Evolutionary conservation across 2,329 filamentous ascomycete species (phyloP).

Genomic region (Exutisphaerella laricina): DNA sequence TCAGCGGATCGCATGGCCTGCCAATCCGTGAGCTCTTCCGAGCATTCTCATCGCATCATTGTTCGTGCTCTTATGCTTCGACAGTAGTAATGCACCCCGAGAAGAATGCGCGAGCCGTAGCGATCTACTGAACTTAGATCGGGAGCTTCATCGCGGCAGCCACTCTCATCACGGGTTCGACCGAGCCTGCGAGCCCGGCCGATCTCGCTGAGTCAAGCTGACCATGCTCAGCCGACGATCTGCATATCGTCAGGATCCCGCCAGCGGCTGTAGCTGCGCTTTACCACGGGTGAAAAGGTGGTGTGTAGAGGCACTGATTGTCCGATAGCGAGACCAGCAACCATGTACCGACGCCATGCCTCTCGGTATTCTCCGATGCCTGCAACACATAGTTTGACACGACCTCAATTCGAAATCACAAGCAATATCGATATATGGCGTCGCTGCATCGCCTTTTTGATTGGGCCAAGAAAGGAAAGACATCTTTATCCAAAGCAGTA

Average conservation of each 20-base stretch:
- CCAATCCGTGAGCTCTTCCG: neutral
- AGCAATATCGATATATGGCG: too few relatives aligned
- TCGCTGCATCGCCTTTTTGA: too few relatives aligned
- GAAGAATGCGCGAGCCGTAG: too few relatives aligned
- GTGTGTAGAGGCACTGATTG: neutral
- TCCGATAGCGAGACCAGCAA: too few relatives aligned
- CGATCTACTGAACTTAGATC: too few relatives aligned
- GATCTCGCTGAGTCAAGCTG: neutral
- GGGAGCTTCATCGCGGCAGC: too few relatives aligned
- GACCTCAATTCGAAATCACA: too few relatives aligned
- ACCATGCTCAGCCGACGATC: constrained; percentile 2
- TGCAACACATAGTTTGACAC: too few relatives aligned
- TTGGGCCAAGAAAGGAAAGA: too few relatives aligned
- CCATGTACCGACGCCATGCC: neutral
- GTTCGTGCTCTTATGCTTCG: neutral
- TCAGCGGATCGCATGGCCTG: neutral
- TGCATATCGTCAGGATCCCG: neutral
- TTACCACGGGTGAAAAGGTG: neutral
- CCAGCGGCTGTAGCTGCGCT: neutral
- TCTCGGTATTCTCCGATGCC: neutral
- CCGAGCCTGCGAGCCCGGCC: neutral
- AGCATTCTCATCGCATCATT: neutral
- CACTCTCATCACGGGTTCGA: neutral
- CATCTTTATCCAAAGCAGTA: too few relatives aligned
- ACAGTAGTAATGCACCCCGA: neutral